Evolutionary conservation across 148 eudicot species (phyloP), one percentile per base, ranked within the genome.

Genomic region (Camellia granthamiana): DNA sequence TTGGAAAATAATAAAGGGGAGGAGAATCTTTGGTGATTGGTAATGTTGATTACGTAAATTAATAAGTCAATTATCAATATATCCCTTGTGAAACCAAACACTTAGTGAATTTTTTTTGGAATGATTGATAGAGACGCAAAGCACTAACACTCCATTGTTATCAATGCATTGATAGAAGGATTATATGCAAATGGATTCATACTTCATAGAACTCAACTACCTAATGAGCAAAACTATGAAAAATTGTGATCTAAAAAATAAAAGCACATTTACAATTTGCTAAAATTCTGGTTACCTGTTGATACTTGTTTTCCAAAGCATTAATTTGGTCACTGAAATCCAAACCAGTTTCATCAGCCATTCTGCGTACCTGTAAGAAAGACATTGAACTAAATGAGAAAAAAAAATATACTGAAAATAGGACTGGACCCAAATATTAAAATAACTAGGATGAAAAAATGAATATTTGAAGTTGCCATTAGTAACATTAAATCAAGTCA

Each of bases 341-440:
- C 75, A 83, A 59, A n/a, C 85, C 85, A 58, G 85, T 83, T 14
- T 83, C 85, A 78, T 83, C 74, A 44, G 85, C 85, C 75, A 83
- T 83, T 55, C 59, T 74, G 15, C 60, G 62, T 15, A 83, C 64
- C 85, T 83, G 70, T 41, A 56, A 13, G 18, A 21, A 76, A 46
- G 5, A 18, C 60, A 5, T 13, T 65, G 21, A 75, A 51, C 2
- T 15, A 1, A 30, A 30, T 30, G 38, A 30, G 44, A 55, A 63
- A 65, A 21, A 5, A 38, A 12, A 2, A 13, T 30, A 12, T 12
- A 13, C 19, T 7, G 2, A 30, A 1, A 30, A 30, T 30, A 30
- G 38, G 38, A 21, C 10, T 0, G 67, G 38, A 63, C 15, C 10
- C 7, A n/a, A 14, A n/a, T 4, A 10, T 14, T 21, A 7, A 7